Percentiles rank a stretch among this genome's conserved stretches.
Conservation (phyloP, 2,329 filamentous ascomycete species). For the Aspergillus sp. region DNA sequence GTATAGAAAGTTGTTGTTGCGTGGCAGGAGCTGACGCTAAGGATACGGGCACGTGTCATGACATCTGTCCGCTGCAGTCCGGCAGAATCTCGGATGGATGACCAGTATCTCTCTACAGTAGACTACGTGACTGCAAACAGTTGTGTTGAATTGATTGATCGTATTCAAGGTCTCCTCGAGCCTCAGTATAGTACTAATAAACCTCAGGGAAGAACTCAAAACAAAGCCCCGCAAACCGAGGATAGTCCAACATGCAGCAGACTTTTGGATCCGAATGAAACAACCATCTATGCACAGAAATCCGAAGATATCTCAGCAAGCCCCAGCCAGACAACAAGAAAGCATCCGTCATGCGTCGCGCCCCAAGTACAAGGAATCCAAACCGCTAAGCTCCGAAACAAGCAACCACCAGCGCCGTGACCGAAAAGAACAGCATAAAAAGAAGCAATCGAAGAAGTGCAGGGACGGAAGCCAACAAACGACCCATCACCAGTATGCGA, state of each 20-base stretch:
- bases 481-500: conserved; percentile 9
- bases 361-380: conserved; percentile 17
- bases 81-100: not conserved
- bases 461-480: conserved; percentile 8
- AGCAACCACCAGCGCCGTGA: conserved; percentile 39
- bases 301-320: conserved; percentile 15
- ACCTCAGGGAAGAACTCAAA: conserved; percentile 6
- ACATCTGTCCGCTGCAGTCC: not conserved
- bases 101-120: not conserved
- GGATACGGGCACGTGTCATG: conserved; percentile 1
- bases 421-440: conserved; percentile 14
- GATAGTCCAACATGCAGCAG: conserved; percentile 8
- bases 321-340: conserved; percentile 25
- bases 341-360: conserved; percentile 21
- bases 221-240: conserved; percentile 1
- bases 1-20: not conserved
- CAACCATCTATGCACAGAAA: conserved; percentile 22
- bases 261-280: conserved; percentile 22
- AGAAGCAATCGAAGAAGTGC: conserved; percentile 12
- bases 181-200: conserved; percentile 5
- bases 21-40: not conserved
- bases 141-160: conserved; percentile 6
- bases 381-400: conserved; percentile 27
- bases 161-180: not conserved
- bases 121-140: not conserved